Conservation (phyloP, 345 rosid species). For the Noccaea bulbosa region DNA sequence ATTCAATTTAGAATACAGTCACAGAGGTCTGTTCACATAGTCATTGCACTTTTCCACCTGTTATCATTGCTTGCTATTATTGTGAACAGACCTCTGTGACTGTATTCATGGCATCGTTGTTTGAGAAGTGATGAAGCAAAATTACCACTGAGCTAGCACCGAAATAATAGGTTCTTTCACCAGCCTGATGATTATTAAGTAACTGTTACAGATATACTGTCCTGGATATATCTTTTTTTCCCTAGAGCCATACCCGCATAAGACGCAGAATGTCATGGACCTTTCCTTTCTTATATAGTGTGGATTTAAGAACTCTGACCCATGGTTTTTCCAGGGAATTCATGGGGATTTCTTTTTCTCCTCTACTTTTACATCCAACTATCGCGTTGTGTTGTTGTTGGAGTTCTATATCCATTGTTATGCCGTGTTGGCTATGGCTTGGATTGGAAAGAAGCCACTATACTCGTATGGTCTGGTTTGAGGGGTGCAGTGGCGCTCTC, state of each 20-base stretch:
- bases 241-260: constrained; percentile 5
- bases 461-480: constrained; percentile 91
- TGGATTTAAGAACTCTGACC: constrained; percentile 10
- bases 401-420: constrained; percentile 64
- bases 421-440: constrained; percentile 81
- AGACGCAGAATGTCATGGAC: neutral
- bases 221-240: neutral
- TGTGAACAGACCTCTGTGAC: constrained; percentile 4
- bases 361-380: constrained; percentile 69
- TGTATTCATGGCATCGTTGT: constrained; percentile 7
- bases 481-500: constrained; percentile 95
- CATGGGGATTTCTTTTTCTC: constrained; percentile 85
- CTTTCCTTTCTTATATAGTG: neutral
- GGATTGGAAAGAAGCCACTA: constrained; percentile 87
- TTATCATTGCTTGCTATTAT: constrained; percentile 1
- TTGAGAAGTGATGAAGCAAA: constrained; percentile 8
- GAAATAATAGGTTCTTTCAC: neutral
- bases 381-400: constrained; percentile 78
- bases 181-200: neutral
- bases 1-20: neutral
- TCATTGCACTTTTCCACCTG: neutral
- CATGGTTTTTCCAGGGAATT: constrained; percentile 56
- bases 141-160: constrained; percentile 8
- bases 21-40: no score
- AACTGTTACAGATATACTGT: neutral